Percentiles rank a stretch among this genome's conserved stretches.
phyloP scores from a whole-genome alignment of 1,139 yeast genomes.

The Pichia sp. region DNA sequence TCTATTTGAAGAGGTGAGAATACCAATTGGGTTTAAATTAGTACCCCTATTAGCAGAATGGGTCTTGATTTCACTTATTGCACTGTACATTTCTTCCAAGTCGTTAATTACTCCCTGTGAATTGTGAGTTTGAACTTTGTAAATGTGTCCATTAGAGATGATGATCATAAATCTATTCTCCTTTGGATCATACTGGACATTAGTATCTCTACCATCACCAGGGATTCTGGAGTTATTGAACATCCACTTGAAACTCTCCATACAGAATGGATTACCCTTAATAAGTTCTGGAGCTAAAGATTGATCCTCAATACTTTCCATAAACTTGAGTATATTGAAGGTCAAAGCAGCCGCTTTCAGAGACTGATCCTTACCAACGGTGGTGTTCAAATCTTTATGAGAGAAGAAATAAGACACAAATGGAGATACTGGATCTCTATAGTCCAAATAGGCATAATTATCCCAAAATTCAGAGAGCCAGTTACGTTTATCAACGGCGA shows the following conservation, averaged over 20 bases:
- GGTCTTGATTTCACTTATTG: slow-evolving; percentile 50
- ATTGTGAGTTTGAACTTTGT: slow-evolving; percentile 67
- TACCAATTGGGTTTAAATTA: slow-evolving; percentile 51
- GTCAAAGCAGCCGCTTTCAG: slow-evolving; percentile 66
- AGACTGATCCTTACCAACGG: slow-evolving; percentile 62
- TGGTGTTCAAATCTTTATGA: slow-evolving; percentile 59
- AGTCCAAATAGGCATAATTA: slow-evolving; percentile 83
- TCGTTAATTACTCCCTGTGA: too few relatives aligned
- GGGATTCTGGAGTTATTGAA: slow-evolving; percentile 88
- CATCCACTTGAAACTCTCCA: slow-evolving; percentile 90
- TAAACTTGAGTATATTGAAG: slow-evolving; percentile 48
- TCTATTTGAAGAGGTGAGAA: slow-evolving; percentile 78
- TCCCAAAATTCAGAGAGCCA: slow-evolving; percentile 97
- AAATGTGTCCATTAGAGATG: slow-evolving; percentile 71
- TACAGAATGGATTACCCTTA: slow-evolving; percentile 79
- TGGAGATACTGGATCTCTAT: slow-evolving; percentile 91
- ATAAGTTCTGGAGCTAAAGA: slow-evolving; percentile 71
- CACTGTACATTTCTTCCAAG: slow-evolving; percentile 65
- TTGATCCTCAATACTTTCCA: slow-evolving; percentile 49
- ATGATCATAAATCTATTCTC: slow-evolving; percentile 71
- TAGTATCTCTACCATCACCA: slow-evolving; percentile 49
- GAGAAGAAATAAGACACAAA: slow-evolving; percentile 87
- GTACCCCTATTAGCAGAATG: slow-evolving; percentile 37
- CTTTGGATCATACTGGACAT: slow-evolving; percentile 38
- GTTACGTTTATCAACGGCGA: slow-evolving; percentile 56